Base-by-base conservation (phyloP, 768 basidiomycete genomes). In the Chalciporus chontae region DNA sequence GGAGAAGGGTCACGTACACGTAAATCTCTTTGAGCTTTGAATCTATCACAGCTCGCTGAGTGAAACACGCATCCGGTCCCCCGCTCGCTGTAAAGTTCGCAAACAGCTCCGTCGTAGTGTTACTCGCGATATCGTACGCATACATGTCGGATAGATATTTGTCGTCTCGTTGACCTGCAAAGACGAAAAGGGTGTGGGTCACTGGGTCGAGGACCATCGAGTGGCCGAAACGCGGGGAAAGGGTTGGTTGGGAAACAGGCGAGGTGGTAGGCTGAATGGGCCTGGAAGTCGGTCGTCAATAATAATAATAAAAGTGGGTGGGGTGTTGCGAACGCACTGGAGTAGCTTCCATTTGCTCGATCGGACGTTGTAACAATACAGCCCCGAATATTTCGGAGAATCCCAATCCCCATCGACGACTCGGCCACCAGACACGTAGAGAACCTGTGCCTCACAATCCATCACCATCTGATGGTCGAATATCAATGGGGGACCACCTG, bases 381-480 rank as follows among this genome's bases (percentile, higher is more conserved):
- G 61, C 4, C 85, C 87, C 13, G 87, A 81, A 56, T 82, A 88
- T 52, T 81, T 85, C 40, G 73, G 59, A 0, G 71, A 66, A 14
- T 80, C 74, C 77, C 77, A 80, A 24, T 86, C 77, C 10, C 78
- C 80, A 53, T 87, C 85, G 14, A 85, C 78, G 4, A 89, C 72
- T 14, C 85, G 78, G 1, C 90, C 90, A 8, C 90, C 89, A 53
- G 81, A 87, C 7, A 89, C 78, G 51, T 90, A 91, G 7, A 92
- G 60, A 3, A 83, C 78, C 62, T 89, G 87, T 0, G 77, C 68
- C 4, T 84, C 83, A 36, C 76, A 76, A 57, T 91, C 89, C 59
- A 90, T 79, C 27, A 72, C 83, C 81, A 91, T 86, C 66, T 89
- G 87, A 57, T 90, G 89, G 61, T 91, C 90, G 55, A 83, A 87